Evolutionary conservation across 75 land plant genomes (phyloP), one percentile per base, ranked within the genome.

Genomic region (Pinus albicaulis): DNA sequence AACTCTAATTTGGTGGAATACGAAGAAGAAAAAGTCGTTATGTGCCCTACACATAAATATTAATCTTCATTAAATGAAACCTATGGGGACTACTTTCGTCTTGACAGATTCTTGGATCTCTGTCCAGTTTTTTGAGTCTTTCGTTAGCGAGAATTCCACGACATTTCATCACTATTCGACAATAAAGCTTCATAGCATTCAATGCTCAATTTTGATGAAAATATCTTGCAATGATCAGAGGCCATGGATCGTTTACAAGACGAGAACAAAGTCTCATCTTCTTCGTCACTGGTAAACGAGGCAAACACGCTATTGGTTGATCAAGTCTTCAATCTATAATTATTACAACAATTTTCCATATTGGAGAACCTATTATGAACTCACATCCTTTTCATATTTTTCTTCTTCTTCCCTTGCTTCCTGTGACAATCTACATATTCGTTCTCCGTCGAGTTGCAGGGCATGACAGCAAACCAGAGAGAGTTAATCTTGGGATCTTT

Each of bases 371-470:
- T 41, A 6, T 41, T 41, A 41, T 41, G 48, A 41, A 41, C 48
- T 41, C 48, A 7, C 48, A 6, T 0, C 6, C 48, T 41, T 41
- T 0, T 41, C 6, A 6, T 0, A 5, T 41, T 41, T 6, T 28
- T 28, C 28, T 41, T 70, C 74, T 52, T 73, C 74, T 41, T 76
- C 75, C 65, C 61, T 19, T 59, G 55, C 72, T 55, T 25, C 73
- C 52, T 85, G 2, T 79, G 74, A 53, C 25, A 56, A 16, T 79
- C 52, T 58, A n/a, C n/a, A 57, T 31, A 14, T 14, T 34, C 6
- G 3, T 53, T 12, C 70, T 28, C 34, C 1, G 15, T 34, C 25
- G 28, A 15, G 3, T 25, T 64, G 34, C 17, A 16, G 19, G 36
- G 25, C 36, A 36, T 10, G 19, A 7, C 20, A 41, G 1, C 41